Base-by-base conservation (phyloP, 1,139 yeast genomes). In the Candida tetrigidarum region DNA sequence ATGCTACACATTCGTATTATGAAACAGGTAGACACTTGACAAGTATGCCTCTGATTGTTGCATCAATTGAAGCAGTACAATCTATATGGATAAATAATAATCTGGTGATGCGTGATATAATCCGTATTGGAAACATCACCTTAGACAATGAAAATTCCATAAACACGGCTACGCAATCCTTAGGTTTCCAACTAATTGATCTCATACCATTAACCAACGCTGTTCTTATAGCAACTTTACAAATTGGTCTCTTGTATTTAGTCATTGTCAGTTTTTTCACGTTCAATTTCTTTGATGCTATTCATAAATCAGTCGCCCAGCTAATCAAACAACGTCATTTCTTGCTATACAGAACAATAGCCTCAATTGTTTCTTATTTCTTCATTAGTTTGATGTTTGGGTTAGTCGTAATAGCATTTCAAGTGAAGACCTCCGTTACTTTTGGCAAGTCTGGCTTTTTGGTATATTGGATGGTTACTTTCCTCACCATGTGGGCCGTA, bases 221-320 rank as follows among this genome's bases (percentile, higher is more conserved):
- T 2, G 80, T 76, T 3, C 59, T 83, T 18, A 53, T 74, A 14
- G 89, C 88, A 0, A 87, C 90, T 2, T 62, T 81, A 4, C 88
- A 84, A 60, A 83, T 87, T 50, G 96, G 96, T 40, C 71, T 86
- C 47, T 85, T 88, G 62, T 87, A 81, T 62, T 71, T 85, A 59
- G 78, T 88, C 54, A 83, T 88, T 62, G 66, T 87, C 45, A 82
- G 95, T 16, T 68, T 72, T 47, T 66, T 71, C 63, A 82, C 80
- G 50, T 75, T 83, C 57, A 77, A 80, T 48, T 73, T 84, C 60
- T 83, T 83, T 58, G 71, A 68, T 14, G 78, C 77, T 5, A 59
- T 81, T 28, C 87, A 85, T 57, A 63, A 63, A 49, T 59, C 69
- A 32, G 70, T 84, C 41, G 66, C 77, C 2, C 47, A 48, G 41